Evolutionary conservation across 129 eudicot species (phyloP).

Genomic region (Lactuca sativa): DNA sequence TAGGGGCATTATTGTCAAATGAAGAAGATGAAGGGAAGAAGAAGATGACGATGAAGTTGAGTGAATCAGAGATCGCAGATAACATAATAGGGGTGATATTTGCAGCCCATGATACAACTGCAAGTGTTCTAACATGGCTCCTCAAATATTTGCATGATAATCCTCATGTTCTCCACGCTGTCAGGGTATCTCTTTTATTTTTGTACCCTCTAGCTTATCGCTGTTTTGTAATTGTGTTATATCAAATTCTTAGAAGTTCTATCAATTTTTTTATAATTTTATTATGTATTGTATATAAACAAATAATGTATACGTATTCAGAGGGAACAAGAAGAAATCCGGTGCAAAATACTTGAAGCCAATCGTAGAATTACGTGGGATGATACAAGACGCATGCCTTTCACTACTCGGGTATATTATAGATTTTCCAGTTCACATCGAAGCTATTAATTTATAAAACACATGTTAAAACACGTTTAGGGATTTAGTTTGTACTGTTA

Average conservation of each 20-base stretch:
- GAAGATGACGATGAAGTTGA: constrained; percentile 30
- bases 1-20: constrained; percentile 49
- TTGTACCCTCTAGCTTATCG: background rate
- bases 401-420: constrained; percentile 58
- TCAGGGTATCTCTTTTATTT: constrained; percentile 37
- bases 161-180: constrained; percentile 52
- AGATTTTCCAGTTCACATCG: too few species aligned
- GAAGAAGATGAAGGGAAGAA: constrained; percentile 18
- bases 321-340: constrained; percentile 77
- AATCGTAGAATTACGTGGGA: constrained; percentile 72
- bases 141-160: constrained; percentile 74
- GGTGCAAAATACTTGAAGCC: constrained; percentile 32
- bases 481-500: too few species aligned
- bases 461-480: too few species aligned
- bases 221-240: background rate
- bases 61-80: constrained; percentile 73
- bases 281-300: background rate
- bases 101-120: constrained; percentile 93
- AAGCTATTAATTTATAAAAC: too few species aligned
- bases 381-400: constrained; percentile 65
- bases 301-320: constrained; percentile 19
- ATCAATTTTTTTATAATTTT: too few species aligned
- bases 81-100: constrained; percentile 80
- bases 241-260: too few species aligned
- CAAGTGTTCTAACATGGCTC: constrained; percentile 78